phyloP scores from a whole-genome alignment of 2,329 filamentous ascomycete species.

The Fusarium sp. region DNA sequence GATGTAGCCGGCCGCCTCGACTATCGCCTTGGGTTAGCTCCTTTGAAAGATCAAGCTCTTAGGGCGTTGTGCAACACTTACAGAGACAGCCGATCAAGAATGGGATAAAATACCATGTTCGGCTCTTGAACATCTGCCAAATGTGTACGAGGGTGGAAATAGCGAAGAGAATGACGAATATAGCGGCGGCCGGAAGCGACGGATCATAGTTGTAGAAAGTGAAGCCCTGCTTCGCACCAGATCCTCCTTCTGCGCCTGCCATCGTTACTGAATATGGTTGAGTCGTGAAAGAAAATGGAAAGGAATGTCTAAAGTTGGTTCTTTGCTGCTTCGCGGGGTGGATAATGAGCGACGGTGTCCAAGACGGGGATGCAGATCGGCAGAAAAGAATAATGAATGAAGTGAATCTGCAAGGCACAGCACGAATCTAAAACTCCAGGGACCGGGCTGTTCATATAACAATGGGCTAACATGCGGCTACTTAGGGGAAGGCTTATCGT shows the following conservation, averaged over 20 bases:
- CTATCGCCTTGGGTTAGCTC: background rate
- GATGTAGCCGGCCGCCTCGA: constrained; percentile 52
- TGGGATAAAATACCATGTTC: constrained; percentile 64
- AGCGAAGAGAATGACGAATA: constrained; percentile 55
- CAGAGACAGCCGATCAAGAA: constrained; percentile 62
- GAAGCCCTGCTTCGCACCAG: background rate
- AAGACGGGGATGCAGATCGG: background rate
- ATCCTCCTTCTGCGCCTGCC: background rate
- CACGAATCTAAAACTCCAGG: background rate
- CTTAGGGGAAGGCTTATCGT: background rate
- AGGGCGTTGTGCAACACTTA: constrained; percentile 38
- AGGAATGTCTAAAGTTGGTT: background rate
- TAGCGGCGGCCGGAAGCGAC: constrained; percentile 54
- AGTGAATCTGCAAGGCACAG: background rate
- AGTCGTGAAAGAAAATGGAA: background rate
- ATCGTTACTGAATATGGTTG: background rate
- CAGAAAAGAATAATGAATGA: background rate
- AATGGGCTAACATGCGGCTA: background rate
- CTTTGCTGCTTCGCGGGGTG: background rate
- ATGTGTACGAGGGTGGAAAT: constrained; percentile 47
- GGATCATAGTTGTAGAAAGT: constrained; percentile 60
- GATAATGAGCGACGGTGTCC: background rate
- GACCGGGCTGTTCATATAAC: background rate
- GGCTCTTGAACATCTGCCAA: constrained; percentile 51
- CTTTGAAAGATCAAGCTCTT: accelerated